Evolutionary conservation across 805 yeast species (phyloP), one percentile per base, ranked within the genome.

Genomic region (Spathaspora girioi): DNA sequence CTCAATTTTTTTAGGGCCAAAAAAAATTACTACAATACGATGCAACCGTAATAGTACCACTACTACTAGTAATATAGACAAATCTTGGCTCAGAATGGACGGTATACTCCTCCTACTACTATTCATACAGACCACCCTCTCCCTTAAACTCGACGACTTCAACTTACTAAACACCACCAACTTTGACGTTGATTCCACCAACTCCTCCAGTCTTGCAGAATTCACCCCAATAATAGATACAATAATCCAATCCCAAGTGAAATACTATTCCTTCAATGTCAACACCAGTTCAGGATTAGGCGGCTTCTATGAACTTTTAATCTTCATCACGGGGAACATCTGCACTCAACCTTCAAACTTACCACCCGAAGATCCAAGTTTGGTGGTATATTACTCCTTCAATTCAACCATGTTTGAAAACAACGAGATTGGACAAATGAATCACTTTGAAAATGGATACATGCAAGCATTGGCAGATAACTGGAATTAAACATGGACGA

Each of bases 281-380:
- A 77, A 77, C 55, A 69, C 77, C 2, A 64, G 76, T 4, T 59
- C 70, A 2, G 82, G 80, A 1, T 49, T 78, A 23, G 78, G 81
- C 2, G 71, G 71, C 41, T 69, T 69, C 54, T 79, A 73, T 58
- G 76, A 80, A 56, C 66, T 71, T 49, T 65, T 80, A 62, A 67
- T 80, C 43, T 81, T 78, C 55, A 52, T 81, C 15, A 75, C 81
- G 14, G 85, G 82, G 1, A 79, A 79, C 49, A 68, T 81, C 12
- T 80, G 84, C 54, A 54, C 63, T 5, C 68, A 69, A 50, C 75
- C 78, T 0, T 47, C 31, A 8, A 60, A 65, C 50, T 46, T 64
- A 12, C 43, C 38, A 1, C 58, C 49, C n/a, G 58, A 63, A 49
- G 60, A 62, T 27, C 55, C 71, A 2, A 56, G 66, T 50, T 56